phyloP scores from a whole-genome alignment of 2,329 filamentous ascomycete genomes.

The Cytospora paraplurivora region DNA sequence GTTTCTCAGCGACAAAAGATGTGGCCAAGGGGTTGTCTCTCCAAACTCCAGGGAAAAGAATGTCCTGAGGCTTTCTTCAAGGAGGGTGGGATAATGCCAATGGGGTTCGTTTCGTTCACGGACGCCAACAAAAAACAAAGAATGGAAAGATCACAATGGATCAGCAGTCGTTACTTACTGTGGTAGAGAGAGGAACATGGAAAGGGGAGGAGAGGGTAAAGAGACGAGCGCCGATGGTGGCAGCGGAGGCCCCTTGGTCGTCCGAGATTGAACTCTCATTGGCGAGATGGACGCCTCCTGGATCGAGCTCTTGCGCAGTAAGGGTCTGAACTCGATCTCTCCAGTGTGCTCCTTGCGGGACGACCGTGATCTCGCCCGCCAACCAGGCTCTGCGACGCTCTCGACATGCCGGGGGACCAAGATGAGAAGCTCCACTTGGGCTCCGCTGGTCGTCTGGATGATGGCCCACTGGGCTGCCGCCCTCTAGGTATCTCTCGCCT shows the following conservation, averaged over 20 bases:
- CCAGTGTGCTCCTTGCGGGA: slow-evolving; percentile 10
- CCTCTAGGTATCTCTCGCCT: not conserved
- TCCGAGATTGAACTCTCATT: slow-evolving; percentile 30
- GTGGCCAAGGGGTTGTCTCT: slow-evolving; percentile 22
- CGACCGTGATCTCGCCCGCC: slow-evolving; percentile 14
- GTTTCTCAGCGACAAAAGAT: slow-evolving; percentile 29
- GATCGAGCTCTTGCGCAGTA: slow-evolving; percentile 7
- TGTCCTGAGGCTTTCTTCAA: slow-evolving; percentile 16
- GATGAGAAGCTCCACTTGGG: slow-evolving; percentile 3
- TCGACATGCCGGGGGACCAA: slow-evolving; percentile 19
- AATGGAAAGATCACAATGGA: slow-evolving; percentile 27
- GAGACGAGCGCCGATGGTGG: slow-evolving; percentile 23
- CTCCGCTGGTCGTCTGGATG: not conserved
- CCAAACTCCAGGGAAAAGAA: slow-evolving; percentile 24
- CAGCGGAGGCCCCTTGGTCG: slow-evolving; percentile 27
- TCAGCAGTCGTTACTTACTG: slow-evolving; percentile 24
- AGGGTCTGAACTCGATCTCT: slow-evolving; percentile 24
- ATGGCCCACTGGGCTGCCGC: not conserved
- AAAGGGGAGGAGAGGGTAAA: slow-evolving; percentile 16
- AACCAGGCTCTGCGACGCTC: slow-evolving; percentile 18
- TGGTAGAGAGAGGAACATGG: slow-evolving; percentile 17
- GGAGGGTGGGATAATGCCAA: slow-evolving; percentile 22
- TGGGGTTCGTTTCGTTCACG: slow-evolving; percentile 21
- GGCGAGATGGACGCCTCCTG: slow-evolving; percentile 28
- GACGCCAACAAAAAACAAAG: slow-evolving; percentile 29